A percentile compares a stretch with the other conserved stretches of the same genome.
Conservation (phyloP, 2,329 filamentous ascomycete species). For the Xylariomycetidae sp. region DNA sequence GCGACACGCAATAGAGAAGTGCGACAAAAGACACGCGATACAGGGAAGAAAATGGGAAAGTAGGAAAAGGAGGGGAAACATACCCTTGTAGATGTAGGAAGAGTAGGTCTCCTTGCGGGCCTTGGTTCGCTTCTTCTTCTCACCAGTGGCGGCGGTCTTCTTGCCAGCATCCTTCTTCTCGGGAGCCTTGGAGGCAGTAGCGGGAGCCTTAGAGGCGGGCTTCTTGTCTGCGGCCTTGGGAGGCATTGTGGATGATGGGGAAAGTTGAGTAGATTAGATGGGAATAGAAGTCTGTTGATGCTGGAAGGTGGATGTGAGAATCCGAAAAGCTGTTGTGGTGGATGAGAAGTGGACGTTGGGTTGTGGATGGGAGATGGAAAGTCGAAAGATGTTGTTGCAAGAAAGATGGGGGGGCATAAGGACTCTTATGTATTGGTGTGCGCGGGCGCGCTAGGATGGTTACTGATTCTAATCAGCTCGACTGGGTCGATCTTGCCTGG, state of each 20-base stretch:
- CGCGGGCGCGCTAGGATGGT: slow-evolving; percentile 43
- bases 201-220: slow-evolving; percentile 95
- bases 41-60: not conserved
- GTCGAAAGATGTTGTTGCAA: slow-evolving; percentile 41
- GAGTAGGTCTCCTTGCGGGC: slow-evolving; percentile 99
- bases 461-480: slow-evolving; percentile 48
- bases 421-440: slow-evolving; percentile 59
- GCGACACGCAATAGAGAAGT: too few relatives aligned
- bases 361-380: slow-evolving; percentile 27
- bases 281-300: slow-evolving; percentile 11
- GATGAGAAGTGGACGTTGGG: slow-evolving; percentile 24
- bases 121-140: slow-evolving; percentile 99
- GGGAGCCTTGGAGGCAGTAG: slow-evolving; percentile 59
- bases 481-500: slow-evolving; percentile 18
- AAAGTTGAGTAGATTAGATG: slow-evolving; percentile 11
- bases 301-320: slow-evolving; percentile 17
- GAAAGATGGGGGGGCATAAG: slow-evolving; percentile 46
- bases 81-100: slow-evolving; percentile 99
- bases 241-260: slow-evolving; percentile 67
- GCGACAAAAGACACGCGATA: too few relatives aligned
- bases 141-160: slow-evolving; percentile 94
- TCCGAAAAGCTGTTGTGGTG: slow-evolving; percentile 18
- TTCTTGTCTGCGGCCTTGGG: slow-evolving; percentile 99
- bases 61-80: slow-evolving; percentile 26
- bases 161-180: slow-evolving; percentile 99